Percentiles rank a stretch among this genome's conserved stretches.
phyloP scores from a whole-genome alignment of 2,329 filamentous ascomycete species.

The Drechslerella stenobrocha region DNA sequence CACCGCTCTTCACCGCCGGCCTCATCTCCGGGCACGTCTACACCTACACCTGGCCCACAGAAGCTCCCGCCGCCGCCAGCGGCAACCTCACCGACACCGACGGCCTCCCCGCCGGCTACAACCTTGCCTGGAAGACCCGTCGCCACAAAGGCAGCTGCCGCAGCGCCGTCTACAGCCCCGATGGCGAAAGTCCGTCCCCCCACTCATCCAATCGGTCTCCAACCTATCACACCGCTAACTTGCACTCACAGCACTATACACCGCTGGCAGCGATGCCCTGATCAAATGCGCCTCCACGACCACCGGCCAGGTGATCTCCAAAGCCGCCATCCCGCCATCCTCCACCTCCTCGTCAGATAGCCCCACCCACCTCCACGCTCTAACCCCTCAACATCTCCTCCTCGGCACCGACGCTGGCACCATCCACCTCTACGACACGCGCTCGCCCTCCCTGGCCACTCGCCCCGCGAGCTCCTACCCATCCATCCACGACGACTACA shows the following conservation, averaged over 20 bases:
- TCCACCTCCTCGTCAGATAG: constrained; percentile 54
- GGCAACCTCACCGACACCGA: constrained; percentile 24
- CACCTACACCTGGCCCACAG: constrained; percentile 59
- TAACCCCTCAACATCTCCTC: constrained; percentile 85
- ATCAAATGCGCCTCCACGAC: constrained; percentile 64
- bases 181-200: constrained; percentile 67
- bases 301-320: constrained; percentile 73
- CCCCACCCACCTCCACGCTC: constrained; percentile 66
- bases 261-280: constrained; percentile 65
- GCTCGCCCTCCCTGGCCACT: constrained; percentile 58
- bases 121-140: constrained; percentile 80
- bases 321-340: constrained; percentile 71
- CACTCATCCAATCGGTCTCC: constrained; percentile 32
- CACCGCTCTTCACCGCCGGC: constrained; percentile 83
- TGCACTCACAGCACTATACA: constrained; percentile 61
- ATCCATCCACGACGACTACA: constrained; percentile 86
- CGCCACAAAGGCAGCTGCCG: constrained; percentile 94
- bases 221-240: neutral
- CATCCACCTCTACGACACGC: constrained; percentile 83
- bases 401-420: constrained; percentile 88
- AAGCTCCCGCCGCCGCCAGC: constrained; percentile 17
- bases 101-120: constrained; percentile 42
- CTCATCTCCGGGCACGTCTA: constrained; percentile 83
- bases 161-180: constrained; percentile 73
- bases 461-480: constrained; percentile 72